These are phyloP conservation scores for Acanthamoeba triangularis DNA, from an alignment of 208 protist genomes.

Conservation along the genomic window DNA sequence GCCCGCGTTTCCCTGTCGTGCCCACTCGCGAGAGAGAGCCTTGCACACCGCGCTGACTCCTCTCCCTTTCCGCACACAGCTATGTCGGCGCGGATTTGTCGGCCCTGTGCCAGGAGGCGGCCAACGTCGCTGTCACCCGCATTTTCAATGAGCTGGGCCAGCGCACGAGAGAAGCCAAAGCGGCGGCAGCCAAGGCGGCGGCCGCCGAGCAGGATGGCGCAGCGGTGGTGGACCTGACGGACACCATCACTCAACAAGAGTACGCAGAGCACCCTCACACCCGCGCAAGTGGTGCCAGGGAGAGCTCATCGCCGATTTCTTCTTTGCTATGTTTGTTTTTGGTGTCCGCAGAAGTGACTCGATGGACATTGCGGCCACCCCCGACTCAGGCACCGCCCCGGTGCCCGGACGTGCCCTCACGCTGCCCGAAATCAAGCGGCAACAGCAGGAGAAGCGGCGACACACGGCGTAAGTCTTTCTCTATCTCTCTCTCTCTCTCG, in stretches of 20 bases:
- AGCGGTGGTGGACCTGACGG: background rate
- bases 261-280: background rate
- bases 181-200: background rate
- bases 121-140: constrained; percentile 88
- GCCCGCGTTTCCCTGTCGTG: constrained; percentile 18
- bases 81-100: constrained; percentile 99
- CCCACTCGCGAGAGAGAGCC: background rate
- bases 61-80: constrained; percentile 84
- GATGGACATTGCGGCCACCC: background rate
- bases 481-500: background rate
- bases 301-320: too few relatives aligned
- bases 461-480: background rate
- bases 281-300: too few relatives aligned
- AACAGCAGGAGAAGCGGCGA: constrained; percentile 27
- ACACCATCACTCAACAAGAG: background rate
- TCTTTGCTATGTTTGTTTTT: background rate
- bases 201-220: background rate
- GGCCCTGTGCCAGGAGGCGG: constrained; percentile 96
- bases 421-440: background rate
- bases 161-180: background rate
- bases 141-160: constrained; percentile 83
- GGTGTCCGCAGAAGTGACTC: background rate
- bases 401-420: background rate
- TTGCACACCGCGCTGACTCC: background rate
- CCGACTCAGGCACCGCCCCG: background rate